Conservation (phyloP, 306 rosid genomes). For the Lathyrus oleraceus region DNA sequence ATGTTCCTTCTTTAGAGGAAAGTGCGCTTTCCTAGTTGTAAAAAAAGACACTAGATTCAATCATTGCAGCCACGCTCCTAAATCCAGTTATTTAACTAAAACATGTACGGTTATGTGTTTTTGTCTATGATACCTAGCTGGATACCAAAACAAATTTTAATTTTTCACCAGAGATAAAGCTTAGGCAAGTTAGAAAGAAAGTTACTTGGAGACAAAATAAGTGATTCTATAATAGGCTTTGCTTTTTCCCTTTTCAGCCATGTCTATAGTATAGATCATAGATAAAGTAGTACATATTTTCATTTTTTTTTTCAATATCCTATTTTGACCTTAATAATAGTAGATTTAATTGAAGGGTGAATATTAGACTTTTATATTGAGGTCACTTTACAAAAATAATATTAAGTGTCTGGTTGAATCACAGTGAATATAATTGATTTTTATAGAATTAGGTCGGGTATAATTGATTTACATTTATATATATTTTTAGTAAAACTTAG, state of each 20-base stretch:
- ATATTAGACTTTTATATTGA: too few relatives aligned
- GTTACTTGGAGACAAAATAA: neutral
- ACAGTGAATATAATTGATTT: too few relatives aligned
- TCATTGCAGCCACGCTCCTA: slow-evolving; percentile 6
- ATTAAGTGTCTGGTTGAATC: too few relatives aligned
- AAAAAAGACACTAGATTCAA: neutral
- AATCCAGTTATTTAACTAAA: slow-evolving; percentile 3
- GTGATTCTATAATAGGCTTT: neutral
- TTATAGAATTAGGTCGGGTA: too few relatives aligned
- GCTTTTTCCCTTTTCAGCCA: neutral
- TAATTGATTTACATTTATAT: too few relatives aligned
- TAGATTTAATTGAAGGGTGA: too few relatives aligned
- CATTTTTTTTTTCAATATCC: too few relatives aligned
- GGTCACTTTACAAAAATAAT: too few relatives aligned
- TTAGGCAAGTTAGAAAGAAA: neutral
- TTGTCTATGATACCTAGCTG: neutral
- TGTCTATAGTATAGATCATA: too few relatives aligned
- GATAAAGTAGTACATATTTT: too few relatives aligned
- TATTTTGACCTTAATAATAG: too few relatives aligned
- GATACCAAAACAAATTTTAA: neutral
- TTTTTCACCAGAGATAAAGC: neutral
- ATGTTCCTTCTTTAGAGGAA: neutral
- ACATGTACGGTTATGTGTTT: neutral
- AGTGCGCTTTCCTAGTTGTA: neutral
- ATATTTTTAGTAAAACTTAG: too few relatives aligned